Percentiles rank a stretch among this genome's conserved stretches.
Conservation (phyloP, 192 early-diverging fungal genomes). For the Piromyces finnis region DNA sequence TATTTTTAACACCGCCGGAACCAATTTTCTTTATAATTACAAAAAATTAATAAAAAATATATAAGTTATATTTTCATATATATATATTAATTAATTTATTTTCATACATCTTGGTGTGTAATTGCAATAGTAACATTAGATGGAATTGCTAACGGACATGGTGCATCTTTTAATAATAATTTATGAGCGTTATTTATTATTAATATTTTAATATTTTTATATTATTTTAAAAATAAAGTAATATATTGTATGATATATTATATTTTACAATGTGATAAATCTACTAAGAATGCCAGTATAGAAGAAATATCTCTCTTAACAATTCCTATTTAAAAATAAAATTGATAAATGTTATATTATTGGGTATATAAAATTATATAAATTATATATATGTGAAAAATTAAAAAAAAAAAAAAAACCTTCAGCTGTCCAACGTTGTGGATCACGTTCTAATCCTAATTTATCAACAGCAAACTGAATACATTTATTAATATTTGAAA, state of each 20-base stretch:
- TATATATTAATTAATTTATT: neutral
- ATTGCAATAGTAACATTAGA: neutral
- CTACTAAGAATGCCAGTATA: neutral
- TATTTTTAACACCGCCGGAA: neutral
- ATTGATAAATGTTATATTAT: no score
- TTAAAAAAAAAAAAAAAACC: no score
- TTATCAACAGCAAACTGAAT: neutral
- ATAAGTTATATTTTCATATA: no score
- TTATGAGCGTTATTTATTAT: no score
- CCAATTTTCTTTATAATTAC: neutral
- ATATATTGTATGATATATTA: no score
- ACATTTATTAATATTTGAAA: neutral
- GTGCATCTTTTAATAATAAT: no score
- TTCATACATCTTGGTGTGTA: neutral
- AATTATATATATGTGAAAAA: no score
- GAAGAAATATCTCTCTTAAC: neutral
- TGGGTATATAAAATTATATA: no score
- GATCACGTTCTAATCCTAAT: neutral
- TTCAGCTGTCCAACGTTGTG: neutral
- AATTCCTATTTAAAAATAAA: no score
- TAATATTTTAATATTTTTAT: no score
- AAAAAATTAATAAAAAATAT: no score
- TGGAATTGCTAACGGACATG: neutral
- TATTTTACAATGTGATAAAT: neutral
- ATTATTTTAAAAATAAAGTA: no score